Conservation (phyloP, 257 asterid genomes). For the Sherardia arvensis region DNA sequence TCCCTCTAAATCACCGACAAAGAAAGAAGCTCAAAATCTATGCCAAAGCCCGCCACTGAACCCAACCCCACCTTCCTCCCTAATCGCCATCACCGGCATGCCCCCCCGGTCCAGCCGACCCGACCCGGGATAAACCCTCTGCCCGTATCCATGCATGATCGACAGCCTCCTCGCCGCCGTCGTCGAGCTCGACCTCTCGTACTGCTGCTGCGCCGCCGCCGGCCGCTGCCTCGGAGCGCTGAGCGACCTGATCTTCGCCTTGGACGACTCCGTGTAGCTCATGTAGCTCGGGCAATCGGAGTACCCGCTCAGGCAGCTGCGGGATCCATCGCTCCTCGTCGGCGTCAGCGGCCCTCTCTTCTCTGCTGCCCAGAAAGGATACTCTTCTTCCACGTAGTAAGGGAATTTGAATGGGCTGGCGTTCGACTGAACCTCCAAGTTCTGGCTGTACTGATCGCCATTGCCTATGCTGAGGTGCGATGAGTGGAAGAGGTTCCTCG, state of each 20-base stretch:
- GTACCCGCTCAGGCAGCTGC: conserved; percentile 54
- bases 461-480: conserved; percentile 37
- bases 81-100: conserved; percentile 33
- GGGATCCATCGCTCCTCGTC: conserved; percentile 56
- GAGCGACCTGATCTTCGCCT: conserved; percentile 73
- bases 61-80: conserved; percentile 35
- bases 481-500: conserved; percentile 38
- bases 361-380: conserved; percentile 43
- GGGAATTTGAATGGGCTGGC: conserved; percentile 30
- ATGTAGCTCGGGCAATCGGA: conserved; percentile 71
- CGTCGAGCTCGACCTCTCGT: conserved; percentile 53
- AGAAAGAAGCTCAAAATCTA: conserved; percentile 23
- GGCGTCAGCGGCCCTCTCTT: conserved; percentile 55
- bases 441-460: conserved; percentile 40
- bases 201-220: conserved; percentile 24
- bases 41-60: conserved; percentile 44
- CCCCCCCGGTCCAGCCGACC: conserved; percentile 75
- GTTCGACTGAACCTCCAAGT: conserved; percentile 58
- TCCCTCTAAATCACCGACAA: no score
- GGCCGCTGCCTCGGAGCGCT: conserved; percentile 89
- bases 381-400: conserved; percentile 28
- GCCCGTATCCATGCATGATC: conserved; percentile 32
- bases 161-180: conserved; percentile 54
- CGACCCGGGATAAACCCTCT: conserved; percentile 57
- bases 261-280: conserved; percentile 74